Evolutionary conservation across 208 protist genomes (phyloP), one percentile per base, ranked within the genome.

Genomic region (Leishmania aethiopica): DNA sequence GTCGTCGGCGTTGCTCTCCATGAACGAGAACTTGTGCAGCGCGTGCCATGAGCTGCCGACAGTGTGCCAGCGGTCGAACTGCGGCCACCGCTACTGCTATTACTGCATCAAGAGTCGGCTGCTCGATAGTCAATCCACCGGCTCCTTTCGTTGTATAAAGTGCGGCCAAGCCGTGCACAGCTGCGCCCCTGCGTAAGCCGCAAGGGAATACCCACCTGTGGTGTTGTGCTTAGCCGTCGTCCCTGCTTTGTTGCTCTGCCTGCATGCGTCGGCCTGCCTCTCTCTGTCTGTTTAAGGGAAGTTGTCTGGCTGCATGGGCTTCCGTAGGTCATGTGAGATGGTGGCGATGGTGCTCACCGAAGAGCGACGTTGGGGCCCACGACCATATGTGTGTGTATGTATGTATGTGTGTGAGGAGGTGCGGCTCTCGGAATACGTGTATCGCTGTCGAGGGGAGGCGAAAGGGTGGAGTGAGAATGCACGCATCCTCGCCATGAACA

Each of bases 61-160:
- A 35, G 80, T 97, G 57, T 81, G 84, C 45, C 93, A 95, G 84
- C 91, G 91, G 22, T 92, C 94, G 15, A 96, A 96, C 86, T 98
- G 96, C 88, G 94, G 94, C 0, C 96, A 98, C 70, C 75, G 94
- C 19, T 98, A 97, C 80, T 98, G 96, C 87, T 98, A 98, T 79
- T 98, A 98, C 90, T 98, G 96, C 81, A 97, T 98, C 80, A 93
- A 95, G 80, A 94, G 94, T 83, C 89, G 95, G 2, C 85, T 97
- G 32, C 74, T 92, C 37, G 92, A 96, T 74, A 85, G 82, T 42
- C 77, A 89, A 57, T 53, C 88, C 2, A 79, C 86, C 0, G 91
- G 91, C 25, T 96, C 95, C 6, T 98, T 98, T 72, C 89, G 91
- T 3, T 98, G 95, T 80, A 81, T 88, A 37, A 85, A 83, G 53